Percentiles rank a stretch among this genome's conserved stretches.
Evolutionary conservation across 352 stramenopile species (phyloP).

Genomic region (Pilasporangium apinafurcum): DNA sequence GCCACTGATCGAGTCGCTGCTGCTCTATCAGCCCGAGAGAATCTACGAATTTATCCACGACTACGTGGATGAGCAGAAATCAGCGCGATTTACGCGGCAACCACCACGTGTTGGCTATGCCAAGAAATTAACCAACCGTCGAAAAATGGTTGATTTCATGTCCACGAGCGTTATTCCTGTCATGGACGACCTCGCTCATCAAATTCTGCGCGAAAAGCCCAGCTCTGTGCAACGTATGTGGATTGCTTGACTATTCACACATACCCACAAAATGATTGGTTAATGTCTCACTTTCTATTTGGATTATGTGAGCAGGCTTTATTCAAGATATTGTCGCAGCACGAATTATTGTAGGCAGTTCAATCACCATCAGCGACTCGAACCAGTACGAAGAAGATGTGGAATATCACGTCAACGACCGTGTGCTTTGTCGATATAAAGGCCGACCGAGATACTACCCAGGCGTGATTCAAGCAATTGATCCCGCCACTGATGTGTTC

Average conservation of each 20-base stretch:
- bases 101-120: constrained; percentile 31
- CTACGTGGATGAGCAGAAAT: constrained; percentile 61
- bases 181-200: constrained; percentile 78
- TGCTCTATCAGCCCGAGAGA: constrained; percentile 73
- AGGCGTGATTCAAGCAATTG: constrained; percentile 37
- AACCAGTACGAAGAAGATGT: constrained; percentile 36
- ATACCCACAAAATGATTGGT: too few species aligned
- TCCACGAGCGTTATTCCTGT: constrained; percentile 76
- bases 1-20: constrained; percentile 70
- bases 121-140: constrained; percentile 62
- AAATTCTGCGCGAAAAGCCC: constrained; percentile 70
- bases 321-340: constrained; percentile 57
- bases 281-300: too few species aligned
- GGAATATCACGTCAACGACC: constrained; percentile 31
- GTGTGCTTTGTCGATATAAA: constrained; percentile 64
- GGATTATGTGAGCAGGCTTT: constrained; percentile 29
- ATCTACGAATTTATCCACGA: constrained; percentile 82
- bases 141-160: constrained; percentile 83
- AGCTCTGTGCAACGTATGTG: constrained; percentile 48
- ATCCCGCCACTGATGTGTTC: constrained; percentile 29
- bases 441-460: constrained; percentile 53
- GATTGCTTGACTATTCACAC: background rate
- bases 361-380: constrained; percentile 10
- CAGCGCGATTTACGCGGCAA: constrained; percentile 22
- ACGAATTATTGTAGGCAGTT: constrained; percentile 36